A percentile compares a stretch with the other conserved stretches of the same genome.
Conservation (phyloP, 106 monocot species). For the Phalaenopsis aphrodite region DNA sequence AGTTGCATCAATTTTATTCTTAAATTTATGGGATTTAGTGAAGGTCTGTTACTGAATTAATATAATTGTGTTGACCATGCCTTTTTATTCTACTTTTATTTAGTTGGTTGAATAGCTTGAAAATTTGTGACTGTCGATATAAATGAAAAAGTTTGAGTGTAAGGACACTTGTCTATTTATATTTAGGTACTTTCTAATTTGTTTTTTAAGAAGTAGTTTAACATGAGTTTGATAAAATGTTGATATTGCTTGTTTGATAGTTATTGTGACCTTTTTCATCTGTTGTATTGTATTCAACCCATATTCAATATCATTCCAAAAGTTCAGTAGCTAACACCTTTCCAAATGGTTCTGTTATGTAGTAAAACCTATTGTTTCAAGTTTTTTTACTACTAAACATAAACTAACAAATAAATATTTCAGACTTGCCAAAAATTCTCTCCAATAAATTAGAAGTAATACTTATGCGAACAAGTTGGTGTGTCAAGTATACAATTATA, state of each 20-base stretch:
- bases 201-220: background rate
- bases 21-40: background rate
- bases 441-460: too few relatives aligned
- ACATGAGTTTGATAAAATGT: background rate
- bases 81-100: background rate
- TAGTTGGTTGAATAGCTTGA: background rate
- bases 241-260: background rate
- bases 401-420: too few relatives aligned
- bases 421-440: too few relatives aligned
- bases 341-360: too few relatives aligned
- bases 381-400: too few relatives aligned
- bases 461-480: too few relatives aligned
- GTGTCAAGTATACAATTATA: too few relatives aligned
- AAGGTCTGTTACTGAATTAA: background rate
- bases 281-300: too few relatives aligned
- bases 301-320: too few relatives aligned
- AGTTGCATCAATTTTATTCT: background rate
- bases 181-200: too few relatives aligned
- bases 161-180: background rate
- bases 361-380: too few relatives aligned
- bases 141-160: background rate
- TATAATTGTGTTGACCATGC: background rate
- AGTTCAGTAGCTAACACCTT: too few relatives aligned
- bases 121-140: background rate
- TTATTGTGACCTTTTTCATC: background rate